Evolutionary conservation across 768 basidiomycete genomes (phyloP).

Genomic region (Xerocomellus amylosporus): DNA sequence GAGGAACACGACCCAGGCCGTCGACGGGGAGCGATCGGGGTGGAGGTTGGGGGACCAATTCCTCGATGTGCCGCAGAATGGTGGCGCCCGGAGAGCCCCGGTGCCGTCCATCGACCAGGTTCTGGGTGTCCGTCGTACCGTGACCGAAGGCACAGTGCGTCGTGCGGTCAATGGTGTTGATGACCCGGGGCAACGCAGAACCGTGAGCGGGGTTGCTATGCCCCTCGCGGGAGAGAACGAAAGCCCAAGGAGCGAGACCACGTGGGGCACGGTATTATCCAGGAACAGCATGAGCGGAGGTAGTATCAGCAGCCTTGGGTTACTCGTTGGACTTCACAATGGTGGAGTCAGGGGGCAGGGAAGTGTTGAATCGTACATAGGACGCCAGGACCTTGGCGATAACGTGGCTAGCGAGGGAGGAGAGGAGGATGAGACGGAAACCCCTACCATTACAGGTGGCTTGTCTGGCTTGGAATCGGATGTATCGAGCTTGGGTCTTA

Average conservation of each 20-base stretch:
- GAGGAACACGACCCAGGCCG: conserved; percentile 24
- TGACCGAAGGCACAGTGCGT: conserved; percentile 13
- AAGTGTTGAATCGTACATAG: conserved; percentile 20
- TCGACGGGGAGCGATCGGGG: conserved; percentile 18
- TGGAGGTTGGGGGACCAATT: conserved; percentile 18
- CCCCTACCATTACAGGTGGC: conserved; percentile 20
- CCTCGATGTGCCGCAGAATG: conserved; percentile 12
- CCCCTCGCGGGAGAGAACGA: conserved; percentile 21
- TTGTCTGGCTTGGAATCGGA: conserved; percentile 19
- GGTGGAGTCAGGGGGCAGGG: conserved; percentile 29
- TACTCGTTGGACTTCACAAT: conserved; percentile 31
- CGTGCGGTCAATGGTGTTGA: conserved; percentile 8
- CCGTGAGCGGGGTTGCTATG: conserved; percentile 7
- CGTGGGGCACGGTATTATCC: conserved; percentile 35
- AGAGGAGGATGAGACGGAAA: conserved; percentile 19
- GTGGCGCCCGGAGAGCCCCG: conserved; percentile 19
- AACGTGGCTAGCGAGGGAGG: conserved; percentile 15
- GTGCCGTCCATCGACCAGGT: conserved; percentile 14
- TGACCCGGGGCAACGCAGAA: conserved; percentile 9
- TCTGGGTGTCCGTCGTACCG: conserved; percentile 20
- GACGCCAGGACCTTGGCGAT: conserved; percentile 13
- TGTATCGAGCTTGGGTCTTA: conserved; percentile 29
- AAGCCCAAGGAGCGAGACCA: conserved; percentile 35
- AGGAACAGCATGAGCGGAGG: conserved; percentile 15
- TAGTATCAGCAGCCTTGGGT: conserved; percentile 29